Evolutionary conservation across 2,329 filamentous ascomycete genomes (phyloP), one percentile per base, ranked within the genome.

Genomic region (Penicillium sp.): DNA sequence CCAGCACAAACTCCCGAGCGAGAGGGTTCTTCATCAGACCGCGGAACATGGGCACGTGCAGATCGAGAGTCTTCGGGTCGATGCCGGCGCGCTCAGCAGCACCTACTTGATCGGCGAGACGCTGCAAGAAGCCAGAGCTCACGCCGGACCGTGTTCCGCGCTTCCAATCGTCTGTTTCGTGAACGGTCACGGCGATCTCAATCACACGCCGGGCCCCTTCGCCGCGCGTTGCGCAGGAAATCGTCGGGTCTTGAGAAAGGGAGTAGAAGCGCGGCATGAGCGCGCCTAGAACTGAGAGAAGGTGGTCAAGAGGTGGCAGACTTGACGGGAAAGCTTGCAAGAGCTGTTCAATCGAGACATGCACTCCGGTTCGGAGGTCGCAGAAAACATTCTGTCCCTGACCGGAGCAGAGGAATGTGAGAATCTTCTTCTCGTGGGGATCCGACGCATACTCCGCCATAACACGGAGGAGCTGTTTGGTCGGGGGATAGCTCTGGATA

Each of bases 191-290:
- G n/a, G 94, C 94, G 67, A 97, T 89, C 76, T 97, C 94, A 66
- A 99, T 87, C 59, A 97, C 77, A 28, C 92, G 89, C 62, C 89
- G 88, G 63, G 83, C 82, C 61, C 88, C 83, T 40, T 84, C 83
- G 61, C 88, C 88, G 60, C 85, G 83, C 21, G 86, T 82, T 60
- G 83, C 82, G 60, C 83, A 89, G 2, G 85, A 88, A 63, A 95
- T 85, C 62, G 94, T 90, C 0, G 94, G 94, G 67, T 99, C 94
- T 71, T 96, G 97, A 54, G 92, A 97, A 14, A 99, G 85, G 3
- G 93, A 97, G 78, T 99, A 99, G 79, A 99, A 99, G 59, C 94
- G 89, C 2, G 94, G 94, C 93, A 97, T 97, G 52, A 97, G 82
- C 49, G 90, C 89, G 65, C 89, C 89, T 53, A 97, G 83, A 45